Percentiles rank a stretch among this genome's conserved stretches.
Conservation (phyloP, 148 eudicot species). For the Spergularia bocconei region DNA sequence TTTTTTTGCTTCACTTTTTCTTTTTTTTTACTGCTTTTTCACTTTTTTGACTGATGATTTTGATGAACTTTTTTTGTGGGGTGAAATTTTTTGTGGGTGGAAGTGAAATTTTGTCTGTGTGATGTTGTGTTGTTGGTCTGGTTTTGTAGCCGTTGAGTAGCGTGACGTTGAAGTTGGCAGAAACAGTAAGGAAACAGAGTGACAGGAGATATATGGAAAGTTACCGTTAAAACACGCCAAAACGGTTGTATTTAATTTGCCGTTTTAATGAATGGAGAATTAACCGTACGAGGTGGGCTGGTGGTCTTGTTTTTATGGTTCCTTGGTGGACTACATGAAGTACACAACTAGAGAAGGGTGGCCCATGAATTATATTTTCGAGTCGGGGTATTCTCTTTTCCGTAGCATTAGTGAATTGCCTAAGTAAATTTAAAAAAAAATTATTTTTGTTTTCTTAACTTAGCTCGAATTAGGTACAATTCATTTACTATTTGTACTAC, state of each 20-base stretch:
- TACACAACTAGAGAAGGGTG: not conserved
- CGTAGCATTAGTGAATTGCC: no score
- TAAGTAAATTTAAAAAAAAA: no score
- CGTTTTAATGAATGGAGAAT: not conserved
- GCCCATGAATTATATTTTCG: no score
- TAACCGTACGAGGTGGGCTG: not conserved
- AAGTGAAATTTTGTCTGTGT: not conserved
- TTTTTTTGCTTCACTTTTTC: not conserved
- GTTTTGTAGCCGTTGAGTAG: slow-evolving; percentile 29
- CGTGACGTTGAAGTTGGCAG: not conserved
- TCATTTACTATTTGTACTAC: no score
- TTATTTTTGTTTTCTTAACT: no score
- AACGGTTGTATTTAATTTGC: not conserved
- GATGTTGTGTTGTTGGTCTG: not conserved
- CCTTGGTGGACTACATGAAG: not conserved
- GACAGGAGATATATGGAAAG: slow-evolving; percentile 4
- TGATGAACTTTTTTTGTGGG: no score
- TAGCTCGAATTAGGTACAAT: no score
- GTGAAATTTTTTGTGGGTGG: no score
- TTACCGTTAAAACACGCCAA: slow-evolving; percentile 32
- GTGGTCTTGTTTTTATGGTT: not conserved
- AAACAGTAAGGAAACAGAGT: slow-evolving; percentile 11
- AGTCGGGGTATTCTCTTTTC: no score
- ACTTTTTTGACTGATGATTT: no score
- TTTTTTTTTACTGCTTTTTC: not conserved